Evolutionary conservation across 2,329 filamentous ascomycete genomes (phyloP).

Genomic region (Pleoardoris graminearum): DNA sequence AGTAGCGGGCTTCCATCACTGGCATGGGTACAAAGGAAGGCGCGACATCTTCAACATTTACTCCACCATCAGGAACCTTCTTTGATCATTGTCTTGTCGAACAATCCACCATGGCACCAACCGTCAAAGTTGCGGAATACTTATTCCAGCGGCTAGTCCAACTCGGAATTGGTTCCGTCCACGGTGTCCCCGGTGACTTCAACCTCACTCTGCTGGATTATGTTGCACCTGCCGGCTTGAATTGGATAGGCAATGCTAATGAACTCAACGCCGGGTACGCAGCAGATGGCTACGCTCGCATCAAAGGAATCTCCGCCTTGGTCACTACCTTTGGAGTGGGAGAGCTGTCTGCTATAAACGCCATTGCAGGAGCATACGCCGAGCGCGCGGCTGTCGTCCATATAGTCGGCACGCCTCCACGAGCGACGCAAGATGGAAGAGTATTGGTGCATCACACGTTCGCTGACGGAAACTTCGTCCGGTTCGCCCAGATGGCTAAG

Average conservation of each 20-base stretch:
- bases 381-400: constrained; percentile 71
- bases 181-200: constrained; percentile 48
- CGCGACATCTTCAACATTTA: background rate
- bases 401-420: constrained; percentile 58
- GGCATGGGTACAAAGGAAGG: too few relatives aligned
- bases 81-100: background rate
- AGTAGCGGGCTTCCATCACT: background rate
- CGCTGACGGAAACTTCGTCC: constrained; percentile 59
- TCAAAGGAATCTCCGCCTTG: constrained; percentile 65
- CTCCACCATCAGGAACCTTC: background rate
- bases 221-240: constrained; percentile 41
- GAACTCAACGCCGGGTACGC: constrained; percentile 60
- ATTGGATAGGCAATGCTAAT: constrained; percentile 56
- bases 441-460: constrained; percentile 67
- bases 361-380: constrained; percentile 72
- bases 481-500: constrained; percentile 55
- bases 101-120: background rate
- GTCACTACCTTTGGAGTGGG: constrained; percentile 77
- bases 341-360: constrained; percentile 70
- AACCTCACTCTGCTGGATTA: constrained; percentile 41
- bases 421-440: constrained; percentile 50
- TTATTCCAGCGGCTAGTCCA: constrained; percentile 36
- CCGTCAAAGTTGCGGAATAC: constrained; percentile 29
- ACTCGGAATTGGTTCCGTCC: constrained; percentile 45
- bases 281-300: constrained; percentile 59